These are phyloP conservation scores for Cladosporium sp. DNA, from an alignment of 2,329 filamentous ascomycete species.

Conservation along the genomic window DNA sequence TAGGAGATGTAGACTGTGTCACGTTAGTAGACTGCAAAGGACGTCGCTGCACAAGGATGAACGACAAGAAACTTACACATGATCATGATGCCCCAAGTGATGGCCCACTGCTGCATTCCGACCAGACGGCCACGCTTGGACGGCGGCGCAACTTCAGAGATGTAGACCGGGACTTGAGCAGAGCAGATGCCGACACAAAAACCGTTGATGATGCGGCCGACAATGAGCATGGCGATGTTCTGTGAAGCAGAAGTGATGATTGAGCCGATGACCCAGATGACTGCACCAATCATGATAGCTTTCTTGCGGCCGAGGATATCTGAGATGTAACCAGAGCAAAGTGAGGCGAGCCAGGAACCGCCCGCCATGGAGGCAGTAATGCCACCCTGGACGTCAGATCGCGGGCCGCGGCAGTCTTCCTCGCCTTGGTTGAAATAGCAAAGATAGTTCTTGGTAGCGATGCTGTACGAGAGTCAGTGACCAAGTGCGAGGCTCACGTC, in stretches of 20 bases:
- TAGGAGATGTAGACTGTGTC: conserved; percentile 53
- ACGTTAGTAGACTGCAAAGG: too few relatives aligned
- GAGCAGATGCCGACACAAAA: conserved; percentile 70
- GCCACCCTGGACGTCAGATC: conserved; percentile 56
- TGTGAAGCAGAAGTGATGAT: conserved; percentile 60
- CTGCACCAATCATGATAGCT: conserved; percentile 43
- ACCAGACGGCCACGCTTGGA: conserved; percentile 61
- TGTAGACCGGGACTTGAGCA: conserved; percentile 65
- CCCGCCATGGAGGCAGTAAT: conserved; percentile 68
- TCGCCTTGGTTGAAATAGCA: conserved; percentile 62
- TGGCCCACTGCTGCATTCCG: conserved; percentile 68
- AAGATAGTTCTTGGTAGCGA: conserved; percentile 58
- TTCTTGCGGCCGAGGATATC: conserved; percentile 53
- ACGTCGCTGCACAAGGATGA: too few relatives aligned
- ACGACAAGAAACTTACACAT: conserved; percentile 44
- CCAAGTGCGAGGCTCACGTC: neutral
- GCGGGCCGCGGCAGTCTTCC: conserved; percentile 50
- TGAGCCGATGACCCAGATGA: conserved; percentile 54
- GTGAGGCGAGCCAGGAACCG: conserved; percentile 62
- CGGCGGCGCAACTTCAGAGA: conserved; percentile 61
- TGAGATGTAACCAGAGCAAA: conserved; percentile 54
- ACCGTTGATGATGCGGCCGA: conserved; percentile 67
- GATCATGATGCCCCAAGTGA: conserved; percentile 61
- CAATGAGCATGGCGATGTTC: conserved; percentile 67
- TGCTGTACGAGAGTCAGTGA: conserved; percentile 49